Percentiles rank a stretch among this genome's conserved stretches.
These are phyloP conservation scores for cucumber (Cucumis sativus) DNA, from an alignment of 306 rosid species.

Conservation along the genomic window DNA sequence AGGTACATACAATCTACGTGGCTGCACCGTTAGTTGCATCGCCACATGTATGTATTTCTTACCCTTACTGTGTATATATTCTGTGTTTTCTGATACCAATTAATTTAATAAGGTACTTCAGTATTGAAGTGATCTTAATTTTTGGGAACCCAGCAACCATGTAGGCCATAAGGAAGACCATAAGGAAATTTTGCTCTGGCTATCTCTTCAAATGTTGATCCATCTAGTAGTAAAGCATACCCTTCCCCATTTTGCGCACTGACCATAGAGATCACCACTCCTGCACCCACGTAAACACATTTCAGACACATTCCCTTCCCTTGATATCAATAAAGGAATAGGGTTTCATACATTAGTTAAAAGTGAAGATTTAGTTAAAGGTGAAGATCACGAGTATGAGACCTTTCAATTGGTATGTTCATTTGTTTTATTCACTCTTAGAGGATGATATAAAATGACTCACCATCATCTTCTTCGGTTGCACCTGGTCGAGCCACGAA, in stretches of 20 bases:
- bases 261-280: conserved; percentile 75
- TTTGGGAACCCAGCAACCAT: conserved; percentile 93
- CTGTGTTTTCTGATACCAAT: neutral
- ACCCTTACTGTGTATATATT: neutral
- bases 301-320: neutral
- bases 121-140: conserved; percentile 2
- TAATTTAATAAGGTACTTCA: neutral
- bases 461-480: conserved; percentile 85
- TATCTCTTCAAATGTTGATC: conserved; percentile 66
- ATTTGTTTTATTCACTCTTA: neutral
- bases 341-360: neutral
- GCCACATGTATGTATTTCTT: neutral
- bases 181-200: conserved; percentile 93
- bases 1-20: neutral
- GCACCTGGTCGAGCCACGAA: conserved; percentile 92
- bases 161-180: conserved; percentile 87
- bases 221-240: conserved; percentile 69
- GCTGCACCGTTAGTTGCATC: neutral
- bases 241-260: conserved; percentile 75
- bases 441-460: conserved; percentile 1
- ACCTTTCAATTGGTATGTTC: neutral
- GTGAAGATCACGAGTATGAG: neutral
- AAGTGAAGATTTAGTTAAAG: neutral
- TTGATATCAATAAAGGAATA: neutral
- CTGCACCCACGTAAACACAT: conserved; percentile 21